Percentiles rank a stretch among this genome's conserved stretches.
Conservation (phyloP, 805 yeast species). For the Ogataea siamensis region DNA sequence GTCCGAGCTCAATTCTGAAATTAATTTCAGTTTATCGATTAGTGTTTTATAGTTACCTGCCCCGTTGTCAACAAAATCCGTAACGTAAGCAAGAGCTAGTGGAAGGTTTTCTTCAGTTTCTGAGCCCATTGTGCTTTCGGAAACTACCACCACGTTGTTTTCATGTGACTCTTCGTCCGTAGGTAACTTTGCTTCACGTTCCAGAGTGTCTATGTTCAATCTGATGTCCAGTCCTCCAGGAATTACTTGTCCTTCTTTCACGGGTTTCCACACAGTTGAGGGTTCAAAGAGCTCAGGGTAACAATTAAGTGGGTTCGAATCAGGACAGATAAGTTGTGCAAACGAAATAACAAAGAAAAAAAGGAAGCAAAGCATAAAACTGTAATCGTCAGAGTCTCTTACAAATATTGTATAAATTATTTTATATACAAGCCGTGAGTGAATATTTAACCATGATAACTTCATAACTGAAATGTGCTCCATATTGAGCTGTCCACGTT, state of each 20-base stretch:
- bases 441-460: too few species aligned
- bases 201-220: slow-evolving; percentile 69
- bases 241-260: slow-evolving; percentile 68
- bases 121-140: neutral
- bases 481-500: neutral
- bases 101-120: slow-evolving; percentile 4
- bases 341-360: neutral
- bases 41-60: slow-evolving; percentile 11
- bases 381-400: too few species aligned
- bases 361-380: slow-evolving; percentile 1
- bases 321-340: slow-evolving; percentile 38
- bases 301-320: slow-evolving; percentile 47
- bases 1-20: slow-evolving; percentile 67
- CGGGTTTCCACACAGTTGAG: slow-evolving; percentile 61
- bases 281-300: slow-evolving; percentile 67
- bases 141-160: slow-evolving; percentile 2
- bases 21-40: slow-evolving; percentile 34
- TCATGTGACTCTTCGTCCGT: slow-evolving; percentile 25
- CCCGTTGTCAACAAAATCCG: slow-evolving; percentile 10
- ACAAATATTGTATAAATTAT: too few species aligned
- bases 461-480: neutral
- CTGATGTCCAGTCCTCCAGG: slow-evolving; percentile 81
- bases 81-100: slow-evolving; percentile 9
- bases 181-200: slow-evolving; percentile 64
- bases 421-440: neutral